Evolutionary conservation across 257 asterid species (phyloP), one percentile per base, ranked within the genome.

Genomic region (Sherardia arvensis): DNA sequence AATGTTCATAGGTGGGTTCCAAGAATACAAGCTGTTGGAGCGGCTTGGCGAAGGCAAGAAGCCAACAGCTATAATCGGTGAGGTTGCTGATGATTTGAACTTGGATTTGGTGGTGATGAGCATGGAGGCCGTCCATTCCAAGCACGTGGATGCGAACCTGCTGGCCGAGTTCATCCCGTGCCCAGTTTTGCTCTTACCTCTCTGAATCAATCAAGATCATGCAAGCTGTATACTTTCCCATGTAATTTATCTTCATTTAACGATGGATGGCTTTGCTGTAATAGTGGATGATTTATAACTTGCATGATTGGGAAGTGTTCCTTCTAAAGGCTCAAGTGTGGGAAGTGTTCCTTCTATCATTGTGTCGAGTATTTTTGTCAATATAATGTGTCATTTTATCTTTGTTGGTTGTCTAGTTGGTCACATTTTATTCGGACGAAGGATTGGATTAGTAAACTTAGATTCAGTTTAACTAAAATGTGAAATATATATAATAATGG

Each of bases 71-170:
- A 90, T 90, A 12, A 90, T 93, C 7, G 99, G 99, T 51, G 99
- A 93, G 80, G 84, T 93, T 61, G 99, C 99, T 14, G 97, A 93
- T 53, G 99, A 90, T 23, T 73, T 93, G 95, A 90, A 83, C 66
- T 78, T 93, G 87, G 97, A 93, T 83, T 78, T 93, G 62, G 97
- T 93, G 28, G 77, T 93, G 20, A 76, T 93, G 91, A 93, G 99
- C 70, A 90, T 93, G 99, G 99, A 93, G 65, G 91, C 97, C 45
- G 77, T 93, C 76, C 99, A 93, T 77, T 87, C 99, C 69, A 93
- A 90, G 64, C 97, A 87, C n/a, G 97, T 92, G 0, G 99, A 92
- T 67, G 99, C 97, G 2, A 93, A 93, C 71, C 80, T 93, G 70
- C 76, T 87, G 59, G 99, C 91, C 0, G 99, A 93, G 88, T 93